Percentiles rank a stretch among this genome's conserved stretches.
These are phyloP conservation scores for Auriscalpium orientale DNA, from an alignment of 768 basidiomycete species.

Conservation along the genomic window DNA sequence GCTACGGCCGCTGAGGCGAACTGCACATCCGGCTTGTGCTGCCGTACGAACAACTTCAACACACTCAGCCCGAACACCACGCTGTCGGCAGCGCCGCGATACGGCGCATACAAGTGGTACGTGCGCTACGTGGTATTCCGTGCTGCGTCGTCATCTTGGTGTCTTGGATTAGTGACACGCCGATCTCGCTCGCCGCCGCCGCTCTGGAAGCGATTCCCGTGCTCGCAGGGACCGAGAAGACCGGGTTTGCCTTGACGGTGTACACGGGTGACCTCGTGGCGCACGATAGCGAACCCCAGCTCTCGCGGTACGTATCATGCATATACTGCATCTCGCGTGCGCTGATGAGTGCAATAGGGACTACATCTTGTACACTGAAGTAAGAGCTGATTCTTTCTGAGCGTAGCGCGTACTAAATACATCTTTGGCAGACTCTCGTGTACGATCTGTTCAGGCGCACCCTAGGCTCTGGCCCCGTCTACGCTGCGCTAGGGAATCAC, in stretches of 20 bases:
- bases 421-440: constrained; percentile 40
- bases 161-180: constrained; percentile 41
- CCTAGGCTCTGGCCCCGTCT: constrained; percentile 64
- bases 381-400: constrained; percentile 18
- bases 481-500: constrained; percentile 71
- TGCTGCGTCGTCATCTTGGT: background rate
- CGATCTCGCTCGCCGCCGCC: constrained; percentile 50
- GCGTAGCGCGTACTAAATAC: background rate
- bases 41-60: constrained; percentile 49
- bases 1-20: constrained; percentile 66
- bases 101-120: constrained; percentile 55
- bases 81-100: constrained; percentile 58
- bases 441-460: constrained; percentile 59
- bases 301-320: constrained; percentile 41
- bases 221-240: constrained; percentile 50
- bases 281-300: constrained; percentile 60
- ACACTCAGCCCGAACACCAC: constrained; percentile 39
- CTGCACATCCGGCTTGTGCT: constrained; percentile 62
- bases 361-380: constrained; percentile 58
- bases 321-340: no score
- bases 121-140: background rate
- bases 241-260: constrained; percentile 57
- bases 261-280: constrained; percentile 72
- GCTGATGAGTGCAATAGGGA: constrained; percentile 29
- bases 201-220: constrained; percentile 61